Percentiles rank a stretch among this genome's conserved stretches.
These are phyloP conservation scores for Nakazawaea molendinolei DNA, from an alignment of 805 yeast species.

Conservation along the genomic window DNA sequence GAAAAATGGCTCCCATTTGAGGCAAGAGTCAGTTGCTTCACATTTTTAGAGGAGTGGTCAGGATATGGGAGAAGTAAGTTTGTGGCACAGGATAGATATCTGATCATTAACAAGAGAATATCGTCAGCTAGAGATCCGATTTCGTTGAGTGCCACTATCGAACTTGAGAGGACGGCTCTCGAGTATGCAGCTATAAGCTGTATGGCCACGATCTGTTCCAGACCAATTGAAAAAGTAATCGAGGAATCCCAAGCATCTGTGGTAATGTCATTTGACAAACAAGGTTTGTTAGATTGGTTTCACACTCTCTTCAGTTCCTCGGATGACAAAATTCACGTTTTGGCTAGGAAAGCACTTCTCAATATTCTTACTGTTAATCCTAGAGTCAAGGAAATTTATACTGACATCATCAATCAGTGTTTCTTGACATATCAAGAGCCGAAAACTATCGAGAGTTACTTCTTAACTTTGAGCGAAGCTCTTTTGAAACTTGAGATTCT, in stretches of 20 bases:
- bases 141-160: conserved; percentile 67
- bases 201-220: conserved; percentile 76
- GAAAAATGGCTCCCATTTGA: conserved; percentile 75
- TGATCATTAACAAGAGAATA: conserved; percentile 40
- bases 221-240: conserved; percentile 51
- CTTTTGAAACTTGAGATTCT: conserved; percentile 42
- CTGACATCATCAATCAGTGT: conserved; percentile 66
- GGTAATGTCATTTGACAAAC: conserved; percentile 62
- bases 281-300: conserved; percentile 73
- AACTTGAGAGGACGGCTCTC: conserved; percentile 65
- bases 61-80: conserved; percentile 69
- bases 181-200: conserved; percentile 71
- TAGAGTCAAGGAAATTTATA: conserved; percentile 41
- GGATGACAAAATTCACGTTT: conserved; percentile 46
- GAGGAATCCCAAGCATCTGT: conserved; percentile 41
- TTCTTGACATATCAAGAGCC: conserved; percentile 46
- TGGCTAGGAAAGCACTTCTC: conserved; percentile 67
- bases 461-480: conserved; percentile 62
- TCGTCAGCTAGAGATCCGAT: conserved; percentile 29
- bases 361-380: conserved; percentile 61
- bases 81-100: conserved; percentile 61
- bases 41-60: conserved; percentile 89
- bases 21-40: conserved; percentile 76
- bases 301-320: conserved; percentile 58
- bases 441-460: conserved; percentile 60